Evolutionary conservation across 306 rosid genomes (phyloP).

Genomic region (Begonia masoniana): DNA sequence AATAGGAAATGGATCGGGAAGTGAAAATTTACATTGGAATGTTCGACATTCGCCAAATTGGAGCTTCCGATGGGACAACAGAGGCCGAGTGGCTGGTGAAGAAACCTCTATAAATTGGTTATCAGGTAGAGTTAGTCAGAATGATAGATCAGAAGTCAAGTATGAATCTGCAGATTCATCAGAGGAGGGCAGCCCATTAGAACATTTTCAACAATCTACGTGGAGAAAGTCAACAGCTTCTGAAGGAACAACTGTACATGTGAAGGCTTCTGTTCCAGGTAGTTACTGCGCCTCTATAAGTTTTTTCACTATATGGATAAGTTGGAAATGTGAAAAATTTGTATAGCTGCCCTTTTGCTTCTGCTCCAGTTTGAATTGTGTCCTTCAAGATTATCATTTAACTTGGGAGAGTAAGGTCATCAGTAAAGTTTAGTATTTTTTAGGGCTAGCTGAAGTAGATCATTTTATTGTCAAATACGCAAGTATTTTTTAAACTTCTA

Average conservation of each 20-base stretch:
- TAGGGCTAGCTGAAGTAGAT: too few species aligned
- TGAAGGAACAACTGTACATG: constrained; percentile 22
- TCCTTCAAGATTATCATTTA: too few species aligned
- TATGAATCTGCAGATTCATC: constrained; percentile 33
- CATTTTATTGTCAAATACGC: too few species aligned
- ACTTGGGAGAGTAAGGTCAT: too few species aligned
- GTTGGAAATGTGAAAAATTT: too few species aligned
- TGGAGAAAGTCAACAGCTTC: constrained; percentile 25
- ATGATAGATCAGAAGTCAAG: constrained; percentile 32
- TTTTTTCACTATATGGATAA: too few species aligned
- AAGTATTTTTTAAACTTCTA: too few species aligned
- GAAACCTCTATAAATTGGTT: constrained; percentile 32
- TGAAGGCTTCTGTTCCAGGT: constrained; percentile 35
- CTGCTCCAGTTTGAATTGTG: too few species aligned
- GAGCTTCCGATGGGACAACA: constrained; percentile 59
- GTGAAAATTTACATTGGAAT: constrained; percentile 33
- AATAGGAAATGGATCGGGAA: constrained; percentile 23
- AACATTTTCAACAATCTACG: constrained; percentile 16
- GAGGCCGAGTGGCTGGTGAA: constrained; percentile 49
- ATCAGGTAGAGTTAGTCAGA: constrained; percentile 32
- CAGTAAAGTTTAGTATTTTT: too few species aligned
- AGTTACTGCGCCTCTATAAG: not conserved
- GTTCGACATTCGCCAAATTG: constrained; percentile 39
- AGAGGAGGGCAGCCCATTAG: constrained; percentile 42
- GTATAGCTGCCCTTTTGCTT: too few species aligned